Evolutionary conservation across 2,329 filamentous ascomycete species (phyloP).

Genomic region (Phaeosphaeriaceae sp.): DNA sequence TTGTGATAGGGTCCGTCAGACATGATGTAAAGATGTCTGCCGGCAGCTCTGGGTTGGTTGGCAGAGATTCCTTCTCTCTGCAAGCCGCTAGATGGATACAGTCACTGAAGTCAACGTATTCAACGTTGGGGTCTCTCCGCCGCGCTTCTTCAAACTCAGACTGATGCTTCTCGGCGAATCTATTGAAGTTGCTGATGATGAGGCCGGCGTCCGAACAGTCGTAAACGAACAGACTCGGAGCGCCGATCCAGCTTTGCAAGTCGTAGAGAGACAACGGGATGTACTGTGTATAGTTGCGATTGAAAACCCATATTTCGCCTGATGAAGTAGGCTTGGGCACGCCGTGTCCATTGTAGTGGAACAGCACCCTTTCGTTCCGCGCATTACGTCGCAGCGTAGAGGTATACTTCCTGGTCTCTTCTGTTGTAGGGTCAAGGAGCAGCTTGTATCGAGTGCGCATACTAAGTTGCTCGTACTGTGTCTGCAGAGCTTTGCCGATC

Average conservation of each 20-base stretch:
- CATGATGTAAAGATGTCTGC: constrained; percentile 97
- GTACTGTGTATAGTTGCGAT: constrained; percentile 98
- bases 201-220: constrained; percentile 97
- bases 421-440: constrained; percentile 92
- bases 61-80: constrained; percentile 86
- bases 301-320: constrained; percentile 99
- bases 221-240: constrained; percentile 95
- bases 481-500: constrained; percentile 94
- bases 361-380: constrained; percentile 93
- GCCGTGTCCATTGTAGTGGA: constrained; percentile 98
- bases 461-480: constrained; percentile 94
- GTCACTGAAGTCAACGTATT: constrained; percentile 73
- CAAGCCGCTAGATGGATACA: constrained; percentile 94
- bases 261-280: constrained; percentile 97
- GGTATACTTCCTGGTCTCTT: constrained; percentile 97
- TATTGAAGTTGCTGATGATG: constrained; percentile 92
- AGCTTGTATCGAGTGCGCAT: constrained; percentile 97
- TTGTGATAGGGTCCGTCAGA: constrained; percentile 95
- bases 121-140: constrained; percentile 74
- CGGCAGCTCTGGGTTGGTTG: constrained; percentile 90
- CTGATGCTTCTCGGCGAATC: constrained; percentile 94
- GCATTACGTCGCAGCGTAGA: constrained; percentile 88
- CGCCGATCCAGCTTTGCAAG: constrained; percentile 92
- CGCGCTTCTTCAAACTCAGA: constrained; percentile 81
- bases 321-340: constrained; percentile 95